Evolutionary conservation across 768 basidiomycete genomes (phyloP), one percentile per base, ranked within the genome.

Genomic region (Mycena capillaripes): DNA sequence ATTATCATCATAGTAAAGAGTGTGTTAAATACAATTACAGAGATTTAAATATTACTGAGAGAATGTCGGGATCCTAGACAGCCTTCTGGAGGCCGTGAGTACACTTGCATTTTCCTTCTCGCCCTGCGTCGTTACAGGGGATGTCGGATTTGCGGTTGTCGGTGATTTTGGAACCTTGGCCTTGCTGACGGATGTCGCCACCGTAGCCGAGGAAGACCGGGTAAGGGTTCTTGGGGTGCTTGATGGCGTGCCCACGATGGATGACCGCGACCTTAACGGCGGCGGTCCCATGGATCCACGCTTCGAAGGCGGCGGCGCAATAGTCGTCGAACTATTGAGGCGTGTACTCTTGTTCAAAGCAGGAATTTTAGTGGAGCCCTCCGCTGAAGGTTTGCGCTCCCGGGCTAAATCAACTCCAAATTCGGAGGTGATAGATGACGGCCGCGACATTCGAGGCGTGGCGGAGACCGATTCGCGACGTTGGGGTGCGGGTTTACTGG

Each of bases 401-500:
- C 77, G 80, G 62, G 66, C 68, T 21, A 78, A 73, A 25, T 84
- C 83, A 36, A 81, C 85, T 52, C 86, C 86, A 21, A 83, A 78
- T 62, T 91, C 89, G 12, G 91, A 91, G 29, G 88, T 79, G 0
- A 84, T 85, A 4, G 91, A 92, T 0, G 89, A 81, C 0, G 91
- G 91, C n/a, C 91, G 86, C n/a, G 84, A 79, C 17, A 85, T 72
- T 34, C 81, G 79, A n/a, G 91, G 89, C 0, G 90, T 90, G 7
- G 78, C 84, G 78, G 89, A 88, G 27, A 88, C 79, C 12, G 91
- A 90, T 63, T 90, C 89, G 16, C 90, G 86, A 65, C 90, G 88
- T 50, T 81, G 81, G 27, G 76, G 78, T 4, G 81, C 70, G 66
- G 76, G 67, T 70, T 86, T 85, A n/a, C 84, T 80, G 7, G 85